Base-by-base conservation (phyloP, 371 early-diverging fungal genomes). In the Rhizopus sp. region DNA sequence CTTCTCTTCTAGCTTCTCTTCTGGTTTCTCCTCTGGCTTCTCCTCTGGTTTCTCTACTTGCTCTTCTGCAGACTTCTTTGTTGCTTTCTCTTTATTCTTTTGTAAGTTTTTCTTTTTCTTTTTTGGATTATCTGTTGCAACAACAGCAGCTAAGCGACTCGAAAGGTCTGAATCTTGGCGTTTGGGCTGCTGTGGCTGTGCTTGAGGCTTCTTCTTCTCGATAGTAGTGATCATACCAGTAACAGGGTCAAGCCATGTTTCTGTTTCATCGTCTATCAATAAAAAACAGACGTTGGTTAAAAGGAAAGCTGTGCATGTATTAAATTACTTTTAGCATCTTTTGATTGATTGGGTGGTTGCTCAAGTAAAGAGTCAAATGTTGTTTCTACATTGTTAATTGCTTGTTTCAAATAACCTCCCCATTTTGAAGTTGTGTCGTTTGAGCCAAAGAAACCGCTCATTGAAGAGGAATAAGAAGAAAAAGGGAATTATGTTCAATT, bases 341-440 rank as follows among this genome's bases (percentile, higher is more conserved):
- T 23, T 23, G 23, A 50, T 34, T 30, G 49, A 15, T 31, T 31
- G 37, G 50, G 35, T 35, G 65, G 46, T 34, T 70, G 71, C 44
- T 92, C 92, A 6, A 92, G 81, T 49, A 90, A 85, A 33, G 86
- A 87, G 73, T 92, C 92, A 58, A 94, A 82, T 37, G 87, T 82
- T 9, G 84, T 88, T 69, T 92, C 93, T 31, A 92, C 89, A 53
- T 83, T 82, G 7, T 87, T 85, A 33, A 91, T 84, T 15, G 91
- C 92, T 63, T 87, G 87, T 57, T 90, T 88, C 46, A 92, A 72
- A 42, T 87, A 78, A 52, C 80, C 83, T 33, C 89, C 86, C 87
- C 87, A 89, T 34, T 66, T 65, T 42, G 68, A 57, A 33, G 65
- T 68, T 12, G 68, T 30, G 13, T 72, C 76, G 38, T 59, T 65